Evolutionary conservation across 257 asterid genomes (phyloP).

Genomic region (Solanum bulbocastanum): DNA sequence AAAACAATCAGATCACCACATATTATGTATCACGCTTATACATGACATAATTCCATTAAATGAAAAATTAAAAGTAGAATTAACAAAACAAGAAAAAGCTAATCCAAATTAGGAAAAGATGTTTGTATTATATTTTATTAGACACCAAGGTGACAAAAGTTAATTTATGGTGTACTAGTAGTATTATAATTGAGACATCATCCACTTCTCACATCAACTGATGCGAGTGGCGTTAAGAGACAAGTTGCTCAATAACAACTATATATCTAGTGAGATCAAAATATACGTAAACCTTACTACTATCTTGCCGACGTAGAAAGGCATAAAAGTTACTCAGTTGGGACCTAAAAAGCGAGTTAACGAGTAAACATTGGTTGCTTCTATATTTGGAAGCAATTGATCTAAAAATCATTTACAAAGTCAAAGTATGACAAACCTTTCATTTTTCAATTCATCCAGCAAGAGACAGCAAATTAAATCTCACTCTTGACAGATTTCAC

Average conservation of each 20-base stretch:
- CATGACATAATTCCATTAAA: neutral
- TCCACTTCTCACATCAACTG: neutral
- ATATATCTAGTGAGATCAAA: rapidly evolving
- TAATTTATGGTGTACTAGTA: neutral
- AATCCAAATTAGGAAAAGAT: neutral
- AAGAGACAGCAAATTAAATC: neutral
- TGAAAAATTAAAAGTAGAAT: neutral
- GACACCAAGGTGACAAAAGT: neutral
- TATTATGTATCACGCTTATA: neutral
- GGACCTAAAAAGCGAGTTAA: neutral
- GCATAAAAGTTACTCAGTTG: neutral
- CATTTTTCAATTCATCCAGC: neutral
- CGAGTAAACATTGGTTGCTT: neutral
- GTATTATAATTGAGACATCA: neutral
- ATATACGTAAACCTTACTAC: neutral
- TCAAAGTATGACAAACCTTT: neutral
- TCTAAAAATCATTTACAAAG: neutral
- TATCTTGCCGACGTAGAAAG: rapidly evolving
- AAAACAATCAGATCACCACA: neutral
- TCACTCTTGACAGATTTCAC: neutral
- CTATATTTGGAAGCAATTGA: neutral
- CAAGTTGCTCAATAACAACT: neutral
- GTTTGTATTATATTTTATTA: neutral
- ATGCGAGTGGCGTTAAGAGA: neutral
- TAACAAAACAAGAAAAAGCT: neutral